Evolutionary conservation across 2,329 filamentous ascomycete genomes (phyloP).

Genomic region (Penicillium sp.): DNA sequence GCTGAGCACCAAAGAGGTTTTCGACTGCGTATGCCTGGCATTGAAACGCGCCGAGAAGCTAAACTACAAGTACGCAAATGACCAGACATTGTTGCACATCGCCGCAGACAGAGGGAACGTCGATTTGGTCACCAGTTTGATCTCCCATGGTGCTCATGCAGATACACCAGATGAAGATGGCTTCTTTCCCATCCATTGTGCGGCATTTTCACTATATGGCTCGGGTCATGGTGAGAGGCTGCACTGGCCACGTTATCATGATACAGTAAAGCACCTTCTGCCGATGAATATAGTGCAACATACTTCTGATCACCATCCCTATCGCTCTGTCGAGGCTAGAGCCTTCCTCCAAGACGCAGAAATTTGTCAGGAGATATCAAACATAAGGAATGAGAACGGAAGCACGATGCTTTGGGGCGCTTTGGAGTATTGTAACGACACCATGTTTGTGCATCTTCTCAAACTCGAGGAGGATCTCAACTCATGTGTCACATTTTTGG

Average conservation of each 20-base stretch:
- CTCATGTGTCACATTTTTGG: background rate
- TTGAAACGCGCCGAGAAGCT: background rate
- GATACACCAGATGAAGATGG: background rate
- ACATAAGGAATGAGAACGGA: background rate
- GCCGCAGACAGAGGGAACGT: background rate
- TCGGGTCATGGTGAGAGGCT: background rate
- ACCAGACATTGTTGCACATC: background rate
- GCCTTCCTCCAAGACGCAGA: background rate
- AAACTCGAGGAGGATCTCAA: background rate
- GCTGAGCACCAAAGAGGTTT: background rate
- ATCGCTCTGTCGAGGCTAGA: background rate
- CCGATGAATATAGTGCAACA: background rate
- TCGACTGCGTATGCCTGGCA: background rate
- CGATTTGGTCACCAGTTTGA: background rate
- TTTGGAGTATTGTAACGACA: background rate
- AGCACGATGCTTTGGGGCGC: background rate
- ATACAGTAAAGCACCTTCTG: background rate
- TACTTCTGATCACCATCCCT: too few species aligned
- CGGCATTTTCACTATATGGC: background rate
- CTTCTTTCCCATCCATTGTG: background rate
- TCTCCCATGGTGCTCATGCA: background rate
- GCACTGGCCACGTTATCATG: too few species aligned
- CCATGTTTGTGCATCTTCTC: background rate
- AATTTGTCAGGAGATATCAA: background rate
- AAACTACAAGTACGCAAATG: background rate